A percentile compares a stretch with the other conserved stretches of the same genome.
These are phyloP conservation scores for Polyplosphaeria fusca DNA, from an alignment of 495 filamentous ascomycete species.

Conservation along the genomic window DNA sequence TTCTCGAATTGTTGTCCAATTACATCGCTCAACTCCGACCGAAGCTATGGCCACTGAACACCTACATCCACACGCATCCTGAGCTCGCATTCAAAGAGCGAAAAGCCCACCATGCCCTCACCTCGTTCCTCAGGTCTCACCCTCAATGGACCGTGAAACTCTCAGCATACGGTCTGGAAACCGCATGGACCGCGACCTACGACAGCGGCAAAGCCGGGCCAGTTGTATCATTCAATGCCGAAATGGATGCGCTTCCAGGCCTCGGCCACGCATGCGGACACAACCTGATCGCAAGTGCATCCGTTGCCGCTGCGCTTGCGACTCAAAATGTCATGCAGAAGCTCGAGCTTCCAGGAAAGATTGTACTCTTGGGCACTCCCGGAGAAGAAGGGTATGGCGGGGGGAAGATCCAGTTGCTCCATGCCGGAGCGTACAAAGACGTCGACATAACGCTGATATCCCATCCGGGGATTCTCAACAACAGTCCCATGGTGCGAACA, in stretches of 20 bases:
- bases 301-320: conserved; percentile 59
- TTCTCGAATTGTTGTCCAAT: no score
- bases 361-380: conserved; percentile 65
- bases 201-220: conserved; percentile 32
- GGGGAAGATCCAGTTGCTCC: conserved; percentile 63
- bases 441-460: conserved; percentile 67
- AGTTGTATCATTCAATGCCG: conserved; percentile 38
- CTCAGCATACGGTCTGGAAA: conserved; percentile 36
- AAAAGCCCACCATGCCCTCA: conserved; percentile 35
- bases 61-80: conserved; percentile 36
- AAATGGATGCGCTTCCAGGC: conserved; percentile 42
- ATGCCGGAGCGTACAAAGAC: conserved; percentile 59
- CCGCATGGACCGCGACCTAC: conserved; percentile 37
- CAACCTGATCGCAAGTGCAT: conserved; percentile 65
- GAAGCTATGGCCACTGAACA: conserved; percentile 26
- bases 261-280: conserved; percentile 69
- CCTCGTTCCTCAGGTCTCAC: conserved; percentile 27
- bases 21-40: no score
- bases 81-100: conserved; percentile 38
- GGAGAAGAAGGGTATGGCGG: conserved; percentile 67
- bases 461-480: conserved; percentile 47
- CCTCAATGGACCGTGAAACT: conserved; percentile 35
- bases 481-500: conserved; percentile 49
- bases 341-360: conserved; percentile 52
- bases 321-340: conserved; percentile 49